phyloP scores from a whole-genome alignment of 495 filamentous ascomycete species.

The Tuber borchii region DNA sequence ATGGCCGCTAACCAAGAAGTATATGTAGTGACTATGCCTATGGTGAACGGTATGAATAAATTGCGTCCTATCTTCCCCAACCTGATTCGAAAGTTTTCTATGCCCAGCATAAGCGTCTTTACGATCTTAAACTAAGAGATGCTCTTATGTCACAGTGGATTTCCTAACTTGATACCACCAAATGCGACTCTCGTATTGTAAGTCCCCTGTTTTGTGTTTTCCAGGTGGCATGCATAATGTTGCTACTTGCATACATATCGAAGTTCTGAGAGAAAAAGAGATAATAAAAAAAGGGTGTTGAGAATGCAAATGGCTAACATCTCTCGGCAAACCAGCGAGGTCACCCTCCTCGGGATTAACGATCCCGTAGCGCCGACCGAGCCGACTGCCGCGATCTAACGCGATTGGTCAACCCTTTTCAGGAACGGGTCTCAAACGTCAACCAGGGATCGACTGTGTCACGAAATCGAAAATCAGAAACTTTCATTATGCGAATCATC shows the following conservation, averaged over 20 bases:
- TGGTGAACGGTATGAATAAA: slow-evolving; percentile 50
- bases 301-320: slow-evolving; percentile 6
- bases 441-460: not conserved
- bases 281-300: slow-evolving; percentile 7
- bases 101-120: slow-evolving; percentile 5
- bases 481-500: not conserved
- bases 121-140: slow-evolving; percentile 24
- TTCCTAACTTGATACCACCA: slow-evolving; percentile 46
- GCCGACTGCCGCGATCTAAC: not conserved
- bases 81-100: not conserved
- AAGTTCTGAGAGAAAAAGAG: slow-evolving; percentile 2
- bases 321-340: slow-evolving; percentile 38
- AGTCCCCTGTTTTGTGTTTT: slow-evolving; percentile 24
- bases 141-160: slow-evolving; percentile 43
- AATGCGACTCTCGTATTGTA: slow-evolving; percentile 46
- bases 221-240: slow-evolving; percentile 16
- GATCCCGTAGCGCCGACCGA: slow-evolving; percentile 24
- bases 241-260: not conserved
- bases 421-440: not conserved
- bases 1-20: slow-evolving; percentile 18
- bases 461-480: not conserved
- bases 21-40: slow-evolving; percentile 56
- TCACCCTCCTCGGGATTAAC: slow-evolving; percentile 46
- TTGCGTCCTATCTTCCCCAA: slow-evolving; percentile 5
- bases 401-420: not conserved